Percentiles rank a stretch among this genome's conserved stretches.
phyloP scores from a whole-genome alignment of 2,329 filamentous ascomycete species.

The Pseudogymnoascus sp. region DNA sequence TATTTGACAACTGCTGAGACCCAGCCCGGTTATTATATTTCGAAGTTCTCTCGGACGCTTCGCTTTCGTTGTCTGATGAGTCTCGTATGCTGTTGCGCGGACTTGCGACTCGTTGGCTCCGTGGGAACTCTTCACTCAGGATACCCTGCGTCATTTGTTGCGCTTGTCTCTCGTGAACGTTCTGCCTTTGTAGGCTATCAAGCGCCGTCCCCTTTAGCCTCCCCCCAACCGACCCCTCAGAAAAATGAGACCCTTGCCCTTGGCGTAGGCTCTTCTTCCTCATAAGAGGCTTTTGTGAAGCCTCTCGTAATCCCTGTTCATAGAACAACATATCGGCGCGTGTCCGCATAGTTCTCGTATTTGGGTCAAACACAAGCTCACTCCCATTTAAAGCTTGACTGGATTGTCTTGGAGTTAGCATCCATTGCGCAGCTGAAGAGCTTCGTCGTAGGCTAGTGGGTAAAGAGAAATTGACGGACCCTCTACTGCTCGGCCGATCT shows the following conservation, averaged over 20 bases:
- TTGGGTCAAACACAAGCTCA: constrained; percentile 53
- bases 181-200: constrained; percentile 18
- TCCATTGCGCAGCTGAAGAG: constrained; percentile 22
- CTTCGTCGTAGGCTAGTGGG: constrained; percentile 32
- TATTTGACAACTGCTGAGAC: constrained; percentile 26
- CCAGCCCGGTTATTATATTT: constrained; percentile 18
- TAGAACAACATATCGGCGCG: constrained; percentile 35
- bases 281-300: constrained; percentile 32
- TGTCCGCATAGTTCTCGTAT: constrained; percentile 54
- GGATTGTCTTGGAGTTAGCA: constrained; percentile 25
- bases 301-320: constrained; percentile 35
- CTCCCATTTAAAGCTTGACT: constrained; percentile 29
- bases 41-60: constrained; percentile 14
- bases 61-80: constrained; percentile 26
- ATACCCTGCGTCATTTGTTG: neutral
- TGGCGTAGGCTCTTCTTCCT: constrained; percentile 29
- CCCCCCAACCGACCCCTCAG: constrained; percentile 44
- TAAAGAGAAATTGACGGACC: constrained; percentile 45
- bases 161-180: neutral
- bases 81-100: constrained; percentile 2
- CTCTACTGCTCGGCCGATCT: constrained; percentile 34
- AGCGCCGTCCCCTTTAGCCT: constrained; percentile 41
- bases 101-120: constrained; percentile 3
- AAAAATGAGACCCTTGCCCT: constrained; percentile 32
- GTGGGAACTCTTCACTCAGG: constrained; percentile 1